phyloP scores from a whole-genome alignment of 2,329 filamentous ascomycete species.

The Biscogniauxia mediterranea region DNA sequence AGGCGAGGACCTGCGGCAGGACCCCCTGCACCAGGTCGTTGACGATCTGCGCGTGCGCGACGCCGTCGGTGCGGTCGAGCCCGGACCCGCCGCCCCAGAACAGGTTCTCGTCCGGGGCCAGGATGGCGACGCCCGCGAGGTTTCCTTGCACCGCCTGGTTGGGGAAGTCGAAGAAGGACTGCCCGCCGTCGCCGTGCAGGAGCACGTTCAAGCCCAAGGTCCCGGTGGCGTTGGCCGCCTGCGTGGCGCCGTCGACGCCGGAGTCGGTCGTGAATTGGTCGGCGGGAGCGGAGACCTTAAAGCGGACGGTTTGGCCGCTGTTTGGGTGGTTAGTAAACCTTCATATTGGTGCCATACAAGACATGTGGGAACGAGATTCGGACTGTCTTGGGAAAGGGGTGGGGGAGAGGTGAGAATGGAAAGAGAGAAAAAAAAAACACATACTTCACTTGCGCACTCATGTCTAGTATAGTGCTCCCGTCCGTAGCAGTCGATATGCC shows the following conservation, averaged over 20 bases:
- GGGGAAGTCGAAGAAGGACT: conserved; percentile 58
- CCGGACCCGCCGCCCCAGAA: conserved; percentile 58
- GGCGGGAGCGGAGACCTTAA: conserved; percentile 54
- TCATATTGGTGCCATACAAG: background rate
- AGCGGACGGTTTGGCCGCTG: conserved; percentile 53
- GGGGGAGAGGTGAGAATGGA: background rate
- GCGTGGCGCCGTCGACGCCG: conserved; percentile 45
- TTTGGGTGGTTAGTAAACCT: background rate
- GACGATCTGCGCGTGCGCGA: conserved; percentile 54
- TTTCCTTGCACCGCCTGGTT: conserved; percentile 51
- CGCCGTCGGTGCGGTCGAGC: conserved; percentile 53
- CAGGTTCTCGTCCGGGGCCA: conserved; percentile 52
- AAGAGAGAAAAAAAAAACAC: conserved; percentile 9
- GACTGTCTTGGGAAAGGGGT: background rate
- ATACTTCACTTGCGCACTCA: conserved; percentile 53
- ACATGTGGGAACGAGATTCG: too few relatives aligned
- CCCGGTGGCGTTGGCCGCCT: conserved; percentile 32
- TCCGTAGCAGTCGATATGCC: conserved; percentile 47
- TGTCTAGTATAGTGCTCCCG: conserved; percentile 55
- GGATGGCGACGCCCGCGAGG: conserved; percentile 51
- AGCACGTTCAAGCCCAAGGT: conserved; percentile 54
- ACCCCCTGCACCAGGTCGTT: conserved; percentile 49
- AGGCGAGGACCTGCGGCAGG: conserved; percentile 52
- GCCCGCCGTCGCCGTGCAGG: conserved; percentile 58
- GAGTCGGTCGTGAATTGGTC: conserved; percentile 50